Conservation (phyloP, 2,329 filamentous ascomycete species). For the Xylaria sp. region DNA sequence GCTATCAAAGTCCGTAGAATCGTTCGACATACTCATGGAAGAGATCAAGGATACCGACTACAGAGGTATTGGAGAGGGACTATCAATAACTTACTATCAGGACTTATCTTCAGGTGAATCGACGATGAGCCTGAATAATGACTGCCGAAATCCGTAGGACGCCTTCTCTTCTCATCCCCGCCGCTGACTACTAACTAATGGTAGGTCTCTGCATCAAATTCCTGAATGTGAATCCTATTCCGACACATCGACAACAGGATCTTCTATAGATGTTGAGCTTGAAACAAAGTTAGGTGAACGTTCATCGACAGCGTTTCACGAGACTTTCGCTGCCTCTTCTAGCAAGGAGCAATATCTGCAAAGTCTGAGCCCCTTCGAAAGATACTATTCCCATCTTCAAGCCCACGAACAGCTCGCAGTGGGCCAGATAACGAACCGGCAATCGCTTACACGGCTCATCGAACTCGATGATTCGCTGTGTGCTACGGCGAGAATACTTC, state of each 20-base stretch:
- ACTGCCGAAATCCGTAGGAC: constrained; percentile 41
- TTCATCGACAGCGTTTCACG: not conserved
- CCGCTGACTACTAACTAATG: constrained; percentile 8
- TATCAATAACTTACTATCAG: constrained; percentile 29
- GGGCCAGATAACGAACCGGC: constrained; percentile 18
- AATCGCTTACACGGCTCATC: not conserved
- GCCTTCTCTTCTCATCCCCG: not conserved
- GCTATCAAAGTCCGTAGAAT: not conserved
- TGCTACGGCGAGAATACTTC: not conserved
- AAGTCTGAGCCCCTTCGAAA: constrained; percentile 36
- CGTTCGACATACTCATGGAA: constrained; percentile 32
- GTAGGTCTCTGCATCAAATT: constrained; percentile 1
- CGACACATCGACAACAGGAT: not conserved
- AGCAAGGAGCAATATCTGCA: not conserved
- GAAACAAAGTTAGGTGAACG: not conserved
- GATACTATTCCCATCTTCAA: constrained; percentile 40
- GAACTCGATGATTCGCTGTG: constrained; percentile 1
- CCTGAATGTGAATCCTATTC: not conserved
- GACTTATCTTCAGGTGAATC: constrained; percentile 39
- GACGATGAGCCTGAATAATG: constrained; percentile 37
- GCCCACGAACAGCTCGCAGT: constrained; percentile 42
- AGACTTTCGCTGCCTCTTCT: not conserved
- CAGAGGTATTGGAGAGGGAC: constrained; percentile 41
- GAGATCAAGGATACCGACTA: constrained; percentile 41
- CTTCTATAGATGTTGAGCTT: not conserved